Evolutionary conservation across 176 grass and related monocot species (phyloP).

Genomic region (Otatea glauca): DNA sequence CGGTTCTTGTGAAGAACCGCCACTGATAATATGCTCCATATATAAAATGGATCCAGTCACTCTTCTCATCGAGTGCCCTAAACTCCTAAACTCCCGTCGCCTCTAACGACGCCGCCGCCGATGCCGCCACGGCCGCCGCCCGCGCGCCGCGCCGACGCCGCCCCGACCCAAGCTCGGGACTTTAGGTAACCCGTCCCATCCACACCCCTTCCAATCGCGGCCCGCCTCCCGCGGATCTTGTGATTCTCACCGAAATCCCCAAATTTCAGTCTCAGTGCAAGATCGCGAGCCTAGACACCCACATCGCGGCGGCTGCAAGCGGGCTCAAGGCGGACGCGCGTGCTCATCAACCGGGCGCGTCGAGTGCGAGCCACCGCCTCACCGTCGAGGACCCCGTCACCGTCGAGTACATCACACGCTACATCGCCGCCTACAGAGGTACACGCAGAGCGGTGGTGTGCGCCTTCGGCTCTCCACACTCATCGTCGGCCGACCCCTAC

Average conservation of each 20-base stretch:
- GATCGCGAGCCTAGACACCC: slow-evolving; percentile 86
- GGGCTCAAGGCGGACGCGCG: slow-evolving; percentile 94
- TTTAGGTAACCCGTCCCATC: slow-evolving; percentile 60
- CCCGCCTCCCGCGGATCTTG: slow-evolving; percentile 7
- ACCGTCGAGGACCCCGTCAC: slow-evolving; percentile 86
- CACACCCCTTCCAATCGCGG: no score
- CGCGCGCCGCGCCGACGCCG: no score
- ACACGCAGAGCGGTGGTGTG: slow-evolving; percentile 87
- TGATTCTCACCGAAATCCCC: slow-evolving; percentile 18
- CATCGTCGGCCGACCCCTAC: slow-evolving; percentile 84
- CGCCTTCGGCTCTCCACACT: slow-evolving; percentile 88
- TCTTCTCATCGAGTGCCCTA: no score
- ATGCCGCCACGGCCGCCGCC: no score
- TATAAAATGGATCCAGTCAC: no score
- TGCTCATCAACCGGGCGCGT: slow-evolving; percentile 82
- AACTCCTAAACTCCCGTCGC: no score
- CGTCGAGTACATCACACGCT: slow-evolving; percentile 93
- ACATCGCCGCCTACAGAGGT: slow-evolving; percentile 93
- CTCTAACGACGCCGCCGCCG: no score
- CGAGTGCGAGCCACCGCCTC: slow-evolving; percentile 91
- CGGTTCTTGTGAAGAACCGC: no score
- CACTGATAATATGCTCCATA: no score
- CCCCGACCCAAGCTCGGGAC: slow-evolving; percentile 97
- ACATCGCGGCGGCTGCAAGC: slow-evolving; percentile 88
- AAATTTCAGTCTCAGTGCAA: slow-evolving; percentile 64